Conservation (phyloP, 1,284 basidiomycete species). For the Cystobasidiaceae sp. region DNA sequence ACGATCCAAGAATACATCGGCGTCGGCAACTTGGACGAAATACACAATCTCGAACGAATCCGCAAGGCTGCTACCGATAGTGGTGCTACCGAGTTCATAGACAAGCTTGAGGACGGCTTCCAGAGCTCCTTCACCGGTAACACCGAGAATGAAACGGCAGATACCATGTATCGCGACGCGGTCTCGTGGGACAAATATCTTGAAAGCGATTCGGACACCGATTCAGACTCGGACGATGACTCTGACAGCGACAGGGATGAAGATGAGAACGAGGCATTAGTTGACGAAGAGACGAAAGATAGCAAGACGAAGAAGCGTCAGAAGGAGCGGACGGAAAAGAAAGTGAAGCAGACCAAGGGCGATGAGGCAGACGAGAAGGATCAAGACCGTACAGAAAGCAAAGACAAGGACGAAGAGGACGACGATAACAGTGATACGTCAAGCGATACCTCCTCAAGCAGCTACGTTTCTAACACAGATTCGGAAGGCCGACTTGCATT, state of each 20-base stretch:
- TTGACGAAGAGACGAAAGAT: constrained; percentile 2
- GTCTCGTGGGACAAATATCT: constrained; percentile 15
- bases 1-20: constrained; percentile 28
- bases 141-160: constrained; percentile 7
- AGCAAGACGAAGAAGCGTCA: background rate
- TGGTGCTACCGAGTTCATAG: constrained; percentile 29
- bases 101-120: constrained; percentile 24
- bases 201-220: background rate
- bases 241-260: constrained; percentile 26
- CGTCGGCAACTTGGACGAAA: constrained; percentile 14
- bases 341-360: background rate
- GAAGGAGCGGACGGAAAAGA: background rate
- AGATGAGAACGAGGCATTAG: constrained; percentile 7
- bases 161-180: constrained; percentile 14
- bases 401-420: background rate
- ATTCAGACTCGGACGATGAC: constrained; percentile 28
- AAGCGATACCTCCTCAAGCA: background rate
- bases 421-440: background rate
- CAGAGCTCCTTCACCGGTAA: constrained; percentile 19
- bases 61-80: constrained; percentile 26
- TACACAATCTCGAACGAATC: constrained; percentile 22
- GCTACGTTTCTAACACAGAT: constrained; percentile 1
- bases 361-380: background rate
- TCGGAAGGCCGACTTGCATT: constrained; percentile 2
- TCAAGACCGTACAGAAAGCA: background rate